Evolutionary conservation across 2,329 filamentous ascomycete genomes (phyloP).

Genomic region (Claviceps pusilla): DNA sequence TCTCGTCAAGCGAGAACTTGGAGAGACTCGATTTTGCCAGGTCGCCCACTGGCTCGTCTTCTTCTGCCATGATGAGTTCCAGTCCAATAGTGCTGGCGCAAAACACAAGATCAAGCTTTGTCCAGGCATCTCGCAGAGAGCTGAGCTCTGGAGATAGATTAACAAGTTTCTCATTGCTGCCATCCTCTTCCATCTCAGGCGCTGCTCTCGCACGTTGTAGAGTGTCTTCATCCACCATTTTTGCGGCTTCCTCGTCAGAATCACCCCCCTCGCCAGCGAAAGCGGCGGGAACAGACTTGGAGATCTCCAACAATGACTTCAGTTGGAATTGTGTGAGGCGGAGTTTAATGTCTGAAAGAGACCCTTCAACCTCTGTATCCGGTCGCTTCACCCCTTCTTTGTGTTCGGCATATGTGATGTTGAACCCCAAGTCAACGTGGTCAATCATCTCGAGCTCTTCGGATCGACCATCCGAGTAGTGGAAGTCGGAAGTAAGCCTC

Average conservation of each 20-base stretch:
- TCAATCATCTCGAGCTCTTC: slow-evolving; percentile 96
- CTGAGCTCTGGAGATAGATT: slow-evolving; percentile 57
- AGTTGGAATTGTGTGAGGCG: slow-evolving; percentile 81
- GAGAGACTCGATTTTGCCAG: slow-evolving; percentile 71
- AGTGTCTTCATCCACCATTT: slow-evolving; percentile 51
- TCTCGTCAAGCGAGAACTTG: slow-evolving; percentile 87
- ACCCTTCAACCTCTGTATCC: slow-evolving; percentile 80
- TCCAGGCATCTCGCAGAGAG: slow-evolving; percentile 60
- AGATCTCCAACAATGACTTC: slow-evolving; percentile 76
- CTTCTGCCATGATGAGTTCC: slow-evolving; percentile 66
- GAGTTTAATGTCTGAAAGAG: slow-evolving; percentile 86
- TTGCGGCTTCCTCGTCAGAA: slow-evolving; percentile 56
- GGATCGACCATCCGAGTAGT: slow-evolving; percentile 54
- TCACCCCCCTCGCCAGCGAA: slow-evolving; percentile 57
- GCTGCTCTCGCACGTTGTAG: slow-evolving; percentile 32
- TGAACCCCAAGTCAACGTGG: slow-evolving; percentile 86
- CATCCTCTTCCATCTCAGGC: slow-evolving; percentile 15
- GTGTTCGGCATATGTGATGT: slow-evolving; percentile 83
- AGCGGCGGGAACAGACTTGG: slow-evolving; percentile 71
- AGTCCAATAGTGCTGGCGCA: slow-evolving; percentile 75
- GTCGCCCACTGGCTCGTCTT: slow-evolving; percentile 64
- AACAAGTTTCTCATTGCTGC: slow-evolving; percentile 27
- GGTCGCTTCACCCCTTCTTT: slow-evolving; percentile 61
- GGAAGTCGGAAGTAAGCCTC: slow-evolving; percentile 73
- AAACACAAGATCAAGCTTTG: slow-evolving; percentile 84